Conservation (phyloP, 768 basidiomycete genomes). For the Pulveroboletus frians region DNA sequence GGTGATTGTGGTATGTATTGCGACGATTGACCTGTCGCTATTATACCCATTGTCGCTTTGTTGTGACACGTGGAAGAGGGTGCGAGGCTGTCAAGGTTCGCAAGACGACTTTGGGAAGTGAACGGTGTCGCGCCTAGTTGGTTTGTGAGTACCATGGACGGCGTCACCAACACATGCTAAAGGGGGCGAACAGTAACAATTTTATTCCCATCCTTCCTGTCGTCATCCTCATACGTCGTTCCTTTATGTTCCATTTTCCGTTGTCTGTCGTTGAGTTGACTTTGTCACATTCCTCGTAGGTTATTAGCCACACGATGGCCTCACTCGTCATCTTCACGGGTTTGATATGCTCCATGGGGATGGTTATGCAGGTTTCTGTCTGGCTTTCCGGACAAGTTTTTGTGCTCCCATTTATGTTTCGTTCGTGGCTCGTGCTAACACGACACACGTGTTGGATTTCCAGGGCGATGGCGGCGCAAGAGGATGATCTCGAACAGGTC, state of each 20-base stretch:
- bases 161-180: constrained; percentile 53
- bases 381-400: constrained; percentile 98
- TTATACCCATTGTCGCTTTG: constrained; percentile 89
- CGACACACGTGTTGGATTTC: not conserved
- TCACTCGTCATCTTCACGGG: constrained; percentile 91
- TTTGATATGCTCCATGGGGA: constrained; percentile 89
- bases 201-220: constrained; percentile 69
- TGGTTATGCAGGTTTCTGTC: constrained; percentile 99
- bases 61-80: constrained; percentile 67
- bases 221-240: constrained; percentile 56
- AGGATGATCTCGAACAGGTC: constrained; percentile 87
- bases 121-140: constrained; percentile 90
- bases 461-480: constrained; percentile 70
- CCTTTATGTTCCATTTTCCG: not conserved
- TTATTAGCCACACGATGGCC: constrained; percentile 97
- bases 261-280: not conserved
- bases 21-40: constrained; percentile 84
- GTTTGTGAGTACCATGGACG: constrained; percentile 73
- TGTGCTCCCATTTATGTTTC: constrained; percentile 40
- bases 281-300: constrained; percentile 33
- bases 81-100: not conserved
- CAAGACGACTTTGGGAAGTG: constrained; percentile 93
- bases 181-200: constrained; percentile 52
- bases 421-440: not conserved
- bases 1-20: constrained; percentile 76